Evolutionary conservation across 257 asterid species (phyloP), one percentile per base, ranked within the genome.

Genomic region (Fraxinus excelsior): DNA sequence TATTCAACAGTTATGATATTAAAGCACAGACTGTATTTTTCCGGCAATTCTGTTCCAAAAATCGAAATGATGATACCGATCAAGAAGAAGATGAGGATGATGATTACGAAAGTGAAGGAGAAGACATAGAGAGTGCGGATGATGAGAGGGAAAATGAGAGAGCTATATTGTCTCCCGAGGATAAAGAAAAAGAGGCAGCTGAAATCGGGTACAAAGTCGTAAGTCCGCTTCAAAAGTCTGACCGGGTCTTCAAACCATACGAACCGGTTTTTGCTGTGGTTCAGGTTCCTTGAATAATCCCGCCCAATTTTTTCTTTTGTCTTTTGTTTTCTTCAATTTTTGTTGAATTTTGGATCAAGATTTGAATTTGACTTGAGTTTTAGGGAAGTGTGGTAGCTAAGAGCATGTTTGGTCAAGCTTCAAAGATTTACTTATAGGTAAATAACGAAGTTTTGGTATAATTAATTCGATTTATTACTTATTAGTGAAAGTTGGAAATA

Each of bases 261-360:
- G 94, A 91, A 80, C 94, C 96, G 7, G 87, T 91, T 8, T 94
- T 88, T 65, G 97, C 97, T 0, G 91, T 94, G 70, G 87, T 94
- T 75, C 97, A 94, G 97, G 99, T 94, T 13, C 34, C 28, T 28
- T 62, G 34, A 31, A 62, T 26, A 2, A 23, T 62, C 19, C 34
- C 68, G 13, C 68, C 0, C 18, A 62, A 4, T 26, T 23, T 62
- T 62, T 62, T 3, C 35, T 26, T 62, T 32, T 13, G 5, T 34
- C 7, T 46, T 40, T 49, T 28, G 46, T 58, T 37, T 60, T 2
- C 42, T 7, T 12, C 19, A 7, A 26, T 25, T 0, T 23, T 42
- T 42, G 16, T 42, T 11, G 51, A 42, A 42, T 42, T 42, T 42
- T 42, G 18, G 16, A 42, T 4, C 0, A 11, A 11, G 49, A 2